A percentile compares a stretch with the other conserved stretches of the same genome.
These are phyloP conservation scores for Raffaelea albimanens DNA, from an alignment of 2,329 filamentous ascomycete species.

Conservation along the genomic window DNA sequence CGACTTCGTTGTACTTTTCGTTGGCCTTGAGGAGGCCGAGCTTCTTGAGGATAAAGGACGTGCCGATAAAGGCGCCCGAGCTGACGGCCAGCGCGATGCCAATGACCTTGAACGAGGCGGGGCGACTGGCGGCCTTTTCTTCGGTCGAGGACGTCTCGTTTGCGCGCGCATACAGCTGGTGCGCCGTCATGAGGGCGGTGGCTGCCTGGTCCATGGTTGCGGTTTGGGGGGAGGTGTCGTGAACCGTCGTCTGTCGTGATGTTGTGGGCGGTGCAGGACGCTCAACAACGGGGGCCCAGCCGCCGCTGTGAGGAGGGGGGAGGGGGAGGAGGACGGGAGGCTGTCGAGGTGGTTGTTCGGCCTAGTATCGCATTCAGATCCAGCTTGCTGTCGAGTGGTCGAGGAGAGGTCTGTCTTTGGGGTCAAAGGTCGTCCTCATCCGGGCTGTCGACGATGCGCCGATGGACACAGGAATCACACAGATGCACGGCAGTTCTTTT, in stretches of 20 bases:
- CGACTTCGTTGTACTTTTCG: slow-evolving; percentile 90
- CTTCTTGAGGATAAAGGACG: slow-evolving; percentile 95
- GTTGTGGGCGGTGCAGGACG: not conserved
- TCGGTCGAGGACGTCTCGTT: slow-evolving; percentile 19
- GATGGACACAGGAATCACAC: no score
- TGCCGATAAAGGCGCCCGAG: slow-evolving; percentile 86
- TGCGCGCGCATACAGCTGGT: slow-evolving; percentile 33
- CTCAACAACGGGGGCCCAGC: not conserved
- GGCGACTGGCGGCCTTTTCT: slow-evolving; percentile 23
- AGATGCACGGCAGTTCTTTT: no score
- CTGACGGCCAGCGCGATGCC: slow-evolving; percentile 78
- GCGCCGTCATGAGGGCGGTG: slow-evolving; percentile 20
- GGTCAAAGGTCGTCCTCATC: no score
- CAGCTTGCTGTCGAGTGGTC: no score
- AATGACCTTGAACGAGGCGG: slow-evolving; percentile 66
- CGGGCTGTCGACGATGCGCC: no score
- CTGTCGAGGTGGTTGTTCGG: not conserved
- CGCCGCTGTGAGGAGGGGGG: not conserved
- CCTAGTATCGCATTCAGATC: no score
- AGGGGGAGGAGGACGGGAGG: not conserved
- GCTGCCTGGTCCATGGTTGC: slow-evolving; percentile 19
- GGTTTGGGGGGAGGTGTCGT: not conserved
- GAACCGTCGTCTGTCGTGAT: not conserved
- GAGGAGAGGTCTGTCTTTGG: no score
- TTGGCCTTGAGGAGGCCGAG: slow-evolving; percentile 84